Evolutionary conservation across 805 yeast species (phyloP), one percentile per base, ranked within the genome.

Genomic region (Starmerella bacillaris): DNA sequence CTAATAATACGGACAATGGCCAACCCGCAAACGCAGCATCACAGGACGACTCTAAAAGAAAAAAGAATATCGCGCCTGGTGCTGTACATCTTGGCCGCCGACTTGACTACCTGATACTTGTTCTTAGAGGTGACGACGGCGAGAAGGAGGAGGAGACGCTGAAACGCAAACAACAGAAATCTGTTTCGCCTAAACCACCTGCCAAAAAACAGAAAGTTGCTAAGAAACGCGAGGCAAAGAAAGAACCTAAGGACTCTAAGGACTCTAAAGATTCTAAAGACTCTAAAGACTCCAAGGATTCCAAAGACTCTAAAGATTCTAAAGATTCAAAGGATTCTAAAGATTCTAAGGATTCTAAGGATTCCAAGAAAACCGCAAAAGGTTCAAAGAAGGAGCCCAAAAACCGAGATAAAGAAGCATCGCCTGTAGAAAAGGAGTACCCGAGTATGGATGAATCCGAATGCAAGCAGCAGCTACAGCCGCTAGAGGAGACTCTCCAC

Each of bases 21-120:
- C 12, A 22, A 22, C 12, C 30, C 11, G 14, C 15, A 9, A 19
- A 8, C 11, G 50, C 34, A 5, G 20, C 22, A 5, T 8, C 29
- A 12, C 20, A 9, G 17, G 33, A 27, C 3, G 4, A 27, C 20
- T 31, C 29, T 31, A 18, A 21, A 18, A 40, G 42, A 45, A 39
- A 41, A 39, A 48, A 55, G 27, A 53, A 54, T 31, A 53, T 63
- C 34, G 45, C 57, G 16, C 96, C 98, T 1, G 89, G 92, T 6
- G 68, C 94, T 3, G 89, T 89, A 14, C 99, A 89, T 57, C 61
- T 89, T 34, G 80, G 79, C 8, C 72, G 99, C 56, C 71, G 99
- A 52, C 74, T 80, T 1, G 98, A 92, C 53, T 86, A 84, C 49
- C 63, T 89, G 48, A 66, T 86, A 19, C 57, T 70, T 2, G 72